A percentile compares a stretch with the other conserved stretches of the same genome.
phyloP scores from a whole-genome alignment of 1,284 basidiomycete species.

The Sporisorium iseilematis-ciliati region DNA sequence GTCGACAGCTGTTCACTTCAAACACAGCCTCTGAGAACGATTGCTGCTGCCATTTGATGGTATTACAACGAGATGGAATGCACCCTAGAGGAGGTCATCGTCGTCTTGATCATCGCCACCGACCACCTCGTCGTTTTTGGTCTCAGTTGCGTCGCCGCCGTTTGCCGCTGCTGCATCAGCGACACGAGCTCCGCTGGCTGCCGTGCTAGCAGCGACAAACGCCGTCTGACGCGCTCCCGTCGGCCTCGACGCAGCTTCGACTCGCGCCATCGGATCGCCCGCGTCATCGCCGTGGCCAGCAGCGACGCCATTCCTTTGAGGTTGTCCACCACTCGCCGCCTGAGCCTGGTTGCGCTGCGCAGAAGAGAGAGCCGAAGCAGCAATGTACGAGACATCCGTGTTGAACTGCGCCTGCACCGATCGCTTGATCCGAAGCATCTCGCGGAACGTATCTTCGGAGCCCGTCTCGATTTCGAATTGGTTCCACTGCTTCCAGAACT shows the following conservation, averaged over 20 bases:
- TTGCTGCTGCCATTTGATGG: background rate
- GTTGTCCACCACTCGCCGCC: slow-evolving; percentile 11
- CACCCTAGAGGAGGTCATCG: slow-evolving; percentile 60
- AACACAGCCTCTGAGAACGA: background rate
- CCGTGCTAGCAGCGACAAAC: slow-evolving; percentile 67
- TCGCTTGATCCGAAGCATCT: slow-evolving; percentile 97
- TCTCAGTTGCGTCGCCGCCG: slow-evolving; percentile 71
- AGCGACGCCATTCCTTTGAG: slow-evolving; percentile 57
- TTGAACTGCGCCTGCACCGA: slow-evolving; percentile 99
- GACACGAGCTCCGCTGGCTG: slow-evolving; percentile 75
- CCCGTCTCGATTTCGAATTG: slow-evolving; percentile 95
- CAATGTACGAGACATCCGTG: slow-evolving; percentile 79
- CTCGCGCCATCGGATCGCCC: slow-evolving; percentile 75
- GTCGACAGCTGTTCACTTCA: slow-evolving; percentile 3
- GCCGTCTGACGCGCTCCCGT: slow-evolving; percentile 24
- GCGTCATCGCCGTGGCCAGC: slow-evolving; percentile 51
- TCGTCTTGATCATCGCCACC: slow-evolving; percentile 65
- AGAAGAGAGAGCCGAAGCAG: slow-evolving; percentile 62
- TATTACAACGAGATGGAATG: background rate
- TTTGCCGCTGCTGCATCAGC: slow-evolving; percentile 77
- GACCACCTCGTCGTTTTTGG: slow-evolving; percentile 55
- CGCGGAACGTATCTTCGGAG: slow-evolving; percentile 97
- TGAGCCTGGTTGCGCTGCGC: slow-evolving; percentile 35
- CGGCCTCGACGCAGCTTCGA: slow-evolving; percentile 60
- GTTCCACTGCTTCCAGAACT: slow-evolving; percentile 98